A percentile compares a stretch with the other conserved stretches of the same genome.
These are phyloP conservation scores for Zymoseptoria passerinii DNA, from an alignment of 2,329 filamentous ascomycete genomes.

Conservation along the genomic window DNA sequence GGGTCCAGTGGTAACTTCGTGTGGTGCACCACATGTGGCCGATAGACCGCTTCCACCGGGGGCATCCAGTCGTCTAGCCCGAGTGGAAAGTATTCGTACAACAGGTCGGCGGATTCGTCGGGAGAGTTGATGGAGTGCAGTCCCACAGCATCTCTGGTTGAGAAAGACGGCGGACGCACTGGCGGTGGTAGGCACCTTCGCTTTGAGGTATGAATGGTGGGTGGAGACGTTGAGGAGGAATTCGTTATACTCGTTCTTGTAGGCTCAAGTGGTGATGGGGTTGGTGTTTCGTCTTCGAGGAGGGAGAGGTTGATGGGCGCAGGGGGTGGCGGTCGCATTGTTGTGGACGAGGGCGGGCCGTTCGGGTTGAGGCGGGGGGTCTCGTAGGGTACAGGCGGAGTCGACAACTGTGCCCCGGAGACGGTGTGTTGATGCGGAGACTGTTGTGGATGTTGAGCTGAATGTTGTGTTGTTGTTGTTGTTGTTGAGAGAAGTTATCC, in stretches of 20 bases:
- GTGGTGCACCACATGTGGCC: conserved; percentile 90
- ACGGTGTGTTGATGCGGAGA: neutral
- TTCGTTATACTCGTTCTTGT: neutral
- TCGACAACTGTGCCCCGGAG: neutral
- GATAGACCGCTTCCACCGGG: conserved; percentile 80
- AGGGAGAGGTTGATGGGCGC: conserved; percentile 49
- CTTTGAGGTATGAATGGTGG: conserved; percentile 8
- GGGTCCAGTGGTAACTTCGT: conserved; percentile 48
- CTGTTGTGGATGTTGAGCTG: neutral
- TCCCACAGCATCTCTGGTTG: conserved; percentile 19
- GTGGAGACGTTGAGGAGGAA: neutral
- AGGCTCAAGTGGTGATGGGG: neutral
- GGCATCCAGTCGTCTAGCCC: conserved; percentile 89
- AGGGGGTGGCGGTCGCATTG: conserved; percentile 31
- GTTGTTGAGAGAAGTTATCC: neutral
- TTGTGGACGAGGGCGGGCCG: conserved; percentile 5
- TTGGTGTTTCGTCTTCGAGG: conserved; percentile 42
- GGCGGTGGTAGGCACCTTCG: conserved; percentile 15
- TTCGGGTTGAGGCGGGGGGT: neutral
- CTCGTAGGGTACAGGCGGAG: neutral
- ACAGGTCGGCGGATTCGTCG: conserved; percentile 67
- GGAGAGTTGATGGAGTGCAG: conserved; percentile 50
- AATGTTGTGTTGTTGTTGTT: neutral
- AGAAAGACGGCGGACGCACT: conserved; percentile 38
- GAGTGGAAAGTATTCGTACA: conserved; percentile 93